These are phyloP conservation scores for Citeromyces matritensis DNA, from an alignment of 805 yeast species.

Conservation along the genomic window DNA sequence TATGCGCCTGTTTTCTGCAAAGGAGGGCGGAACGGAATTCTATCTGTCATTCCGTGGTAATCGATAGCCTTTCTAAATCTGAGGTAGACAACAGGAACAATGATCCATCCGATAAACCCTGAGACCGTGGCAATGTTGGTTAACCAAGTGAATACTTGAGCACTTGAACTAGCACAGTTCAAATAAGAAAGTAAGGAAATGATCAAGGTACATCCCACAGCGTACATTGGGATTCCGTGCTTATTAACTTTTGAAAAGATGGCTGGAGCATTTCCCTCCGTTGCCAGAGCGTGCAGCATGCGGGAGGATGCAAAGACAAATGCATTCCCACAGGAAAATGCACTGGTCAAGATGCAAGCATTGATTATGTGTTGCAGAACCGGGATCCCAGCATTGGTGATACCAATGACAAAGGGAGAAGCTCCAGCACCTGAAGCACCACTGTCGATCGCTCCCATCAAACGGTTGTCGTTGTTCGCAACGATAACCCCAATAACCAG, in stretches of 20 bases:
- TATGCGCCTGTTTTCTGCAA: neutral
- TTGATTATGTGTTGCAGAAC: conserved; percentile 70
- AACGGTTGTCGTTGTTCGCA: conserved; percentile 20
- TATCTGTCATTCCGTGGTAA: conserved; percentile 18
- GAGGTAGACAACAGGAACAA: conserved; percentile 35
- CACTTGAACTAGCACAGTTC: conserved; percentile 43
- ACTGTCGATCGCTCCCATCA: too few relatives aligned
- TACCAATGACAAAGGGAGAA: conserved; percentile 80
- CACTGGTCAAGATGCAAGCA: conserved; percentile 42
- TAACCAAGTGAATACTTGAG: conserved; percentile 53
- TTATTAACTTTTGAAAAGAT: conserved; percentile 45
- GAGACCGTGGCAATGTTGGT: conserved; percentile 52
- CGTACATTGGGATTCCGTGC: conserved; percentile 53
- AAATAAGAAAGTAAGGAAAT: conserved; percentile 47
- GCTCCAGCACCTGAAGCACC: conserved; percentile 54
- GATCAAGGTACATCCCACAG: conserved; percentile 32
- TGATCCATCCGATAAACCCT: conserved; percentile 53
- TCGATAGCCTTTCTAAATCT: conserved; percentile 53
- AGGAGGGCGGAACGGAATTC: neutral
- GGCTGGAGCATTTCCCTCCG: conserved; percentile 61
- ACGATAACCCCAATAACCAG: conserved; percentile 35
- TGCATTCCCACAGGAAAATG: conserved; percentile 59
- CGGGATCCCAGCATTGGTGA: conserved; percentile 47
- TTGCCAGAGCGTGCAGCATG: conserved; percentile 58
- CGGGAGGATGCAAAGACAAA: conserved; percentile 64